phyloP scores from a whole-genome alignment of 2,329 filamentous ascomycete genomes.

The Ascochyta clinopodiicola region DNA sequence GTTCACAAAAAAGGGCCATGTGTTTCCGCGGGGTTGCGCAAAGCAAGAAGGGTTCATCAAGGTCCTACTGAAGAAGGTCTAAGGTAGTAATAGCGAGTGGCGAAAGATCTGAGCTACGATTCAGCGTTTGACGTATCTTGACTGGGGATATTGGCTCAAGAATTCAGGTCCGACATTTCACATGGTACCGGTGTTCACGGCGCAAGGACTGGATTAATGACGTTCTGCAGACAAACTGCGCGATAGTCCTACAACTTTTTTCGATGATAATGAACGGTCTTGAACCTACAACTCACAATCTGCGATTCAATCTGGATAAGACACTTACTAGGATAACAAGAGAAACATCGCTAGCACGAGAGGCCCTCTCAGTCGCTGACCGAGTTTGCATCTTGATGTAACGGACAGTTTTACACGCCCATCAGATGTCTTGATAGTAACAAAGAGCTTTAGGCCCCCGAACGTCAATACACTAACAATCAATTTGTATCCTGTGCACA shows the following conservation, averaged over 20 bases:
- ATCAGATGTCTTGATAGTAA: neutral
- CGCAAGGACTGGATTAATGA: no score
- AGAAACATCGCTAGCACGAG: neutral
- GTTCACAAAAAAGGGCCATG: conserved; percentile 21
- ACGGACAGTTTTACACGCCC: neutral
- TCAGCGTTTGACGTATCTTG: neutral
- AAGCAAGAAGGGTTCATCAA: conserved; percentile 35
- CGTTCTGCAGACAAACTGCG: neutral
- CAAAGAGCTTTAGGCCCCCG: neutral
- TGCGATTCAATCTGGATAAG: neutral
- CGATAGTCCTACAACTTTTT: neutral
- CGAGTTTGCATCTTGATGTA: neutral
- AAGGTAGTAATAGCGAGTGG: neutral
- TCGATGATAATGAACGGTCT: neutral
- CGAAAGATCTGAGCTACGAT: neutral
- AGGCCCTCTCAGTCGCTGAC: neutral
- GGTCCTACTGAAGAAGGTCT: conserved; percentile 21
- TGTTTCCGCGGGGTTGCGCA: conserved; percentile 27
- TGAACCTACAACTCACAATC: neutral
- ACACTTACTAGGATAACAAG: neutral
- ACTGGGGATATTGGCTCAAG: neutral
- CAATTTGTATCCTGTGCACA: neutral
- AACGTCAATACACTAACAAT: neutral
- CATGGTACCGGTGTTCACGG: conserved; percentile 3
- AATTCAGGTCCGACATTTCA: neutral